A percentile compares a stretch with the other conserved stretches of the same genome.
These are phyloP conservation scores for Carex cristatella DNA, from an alignment of 176 grass and related monocot genomes.

Conservation along the genomic window DNA sequence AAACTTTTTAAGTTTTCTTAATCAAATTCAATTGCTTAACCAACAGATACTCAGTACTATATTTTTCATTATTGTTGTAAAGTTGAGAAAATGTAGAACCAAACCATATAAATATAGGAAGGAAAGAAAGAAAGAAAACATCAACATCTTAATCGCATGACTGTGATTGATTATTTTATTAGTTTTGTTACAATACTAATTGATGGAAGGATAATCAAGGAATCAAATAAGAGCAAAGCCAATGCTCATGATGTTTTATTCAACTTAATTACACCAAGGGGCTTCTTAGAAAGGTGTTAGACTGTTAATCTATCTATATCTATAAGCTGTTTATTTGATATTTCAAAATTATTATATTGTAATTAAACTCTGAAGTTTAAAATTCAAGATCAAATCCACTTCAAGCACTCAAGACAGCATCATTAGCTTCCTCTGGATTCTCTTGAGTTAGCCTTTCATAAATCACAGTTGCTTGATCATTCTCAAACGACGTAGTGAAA, in stretches of 20 bases:
- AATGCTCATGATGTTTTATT: neutral
- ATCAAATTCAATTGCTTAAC: neutral
- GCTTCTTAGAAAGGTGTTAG: neutral
- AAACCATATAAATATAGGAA: neutral
- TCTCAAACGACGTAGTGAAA: neutral
- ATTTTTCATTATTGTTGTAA: neutral
- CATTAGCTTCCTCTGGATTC: slow-evolving; percentile 3
- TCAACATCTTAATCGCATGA: neutral
- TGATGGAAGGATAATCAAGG: neutral
- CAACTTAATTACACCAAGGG: neutral
- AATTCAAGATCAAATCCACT: neutral
- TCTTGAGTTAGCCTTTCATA: slow-evolving; percentile 17
- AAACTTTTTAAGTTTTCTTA: neutral
- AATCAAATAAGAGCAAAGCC: neutral
- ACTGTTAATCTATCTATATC: neutral
- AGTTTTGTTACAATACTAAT: neutral
- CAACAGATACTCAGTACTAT: neutral
- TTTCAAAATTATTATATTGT: neutral
- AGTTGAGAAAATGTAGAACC: neutral
- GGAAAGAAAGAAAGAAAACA: neutral
- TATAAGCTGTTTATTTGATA: neutral
- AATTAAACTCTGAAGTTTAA: neutral
- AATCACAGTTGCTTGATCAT: neutral
- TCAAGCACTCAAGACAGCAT: neutral
- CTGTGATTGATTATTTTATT: neutral